Conservation (phyloP, 2,329 filamentous ascomycete genomes). For the Grosmannia serpens region DNA sequence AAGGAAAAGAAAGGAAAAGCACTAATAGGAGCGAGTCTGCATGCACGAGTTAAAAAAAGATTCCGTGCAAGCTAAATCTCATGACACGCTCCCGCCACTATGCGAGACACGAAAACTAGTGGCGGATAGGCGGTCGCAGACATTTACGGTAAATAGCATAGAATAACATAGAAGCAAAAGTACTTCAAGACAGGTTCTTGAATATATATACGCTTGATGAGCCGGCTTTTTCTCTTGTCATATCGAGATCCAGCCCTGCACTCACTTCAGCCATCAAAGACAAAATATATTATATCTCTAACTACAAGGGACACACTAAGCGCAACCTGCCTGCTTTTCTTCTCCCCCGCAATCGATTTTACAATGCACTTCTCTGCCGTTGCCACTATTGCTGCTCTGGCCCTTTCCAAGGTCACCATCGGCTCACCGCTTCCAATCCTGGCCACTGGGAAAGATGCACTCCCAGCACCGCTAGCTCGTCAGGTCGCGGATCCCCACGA, state of each 20-base stretch:
- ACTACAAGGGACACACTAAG: background rate
- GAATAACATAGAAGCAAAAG: background rate
- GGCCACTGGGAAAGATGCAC: background rate
- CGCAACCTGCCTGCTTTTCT: background rate
- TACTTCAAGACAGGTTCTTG: background rate
- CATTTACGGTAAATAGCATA: too few species aligned
- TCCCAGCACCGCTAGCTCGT: background rate
- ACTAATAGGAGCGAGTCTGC: background rate
- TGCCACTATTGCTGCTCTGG: conserved; percentile 1
- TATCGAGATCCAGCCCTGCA: background rate
- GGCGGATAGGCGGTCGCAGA: background rate
- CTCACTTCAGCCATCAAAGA: background rate
- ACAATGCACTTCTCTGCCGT: conserved; percentile 7
- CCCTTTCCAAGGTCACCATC: background rate
- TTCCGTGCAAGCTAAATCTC: background rate
- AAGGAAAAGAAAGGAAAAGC: background rate
- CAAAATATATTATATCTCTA: too few species aligned
- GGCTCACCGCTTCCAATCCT: background rate
- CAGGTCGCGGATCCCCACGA: conserved; percentile 7
- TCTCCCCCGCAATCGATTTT: background rate
- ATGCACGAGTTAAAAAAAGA: background rate
- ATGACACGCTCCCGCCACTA: background rate
- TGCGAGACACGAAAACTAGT: background rate
- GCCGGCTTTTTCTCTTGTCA: background rate
- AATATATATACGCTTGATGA: background rate